Percentiles rank a stretch among this genome's conserved stretches.
Evolutionary conservation across 2,329 filamentous ascomycete genomes (phyloP).

Genomic region (Calonectria henricotiae): DNA sequence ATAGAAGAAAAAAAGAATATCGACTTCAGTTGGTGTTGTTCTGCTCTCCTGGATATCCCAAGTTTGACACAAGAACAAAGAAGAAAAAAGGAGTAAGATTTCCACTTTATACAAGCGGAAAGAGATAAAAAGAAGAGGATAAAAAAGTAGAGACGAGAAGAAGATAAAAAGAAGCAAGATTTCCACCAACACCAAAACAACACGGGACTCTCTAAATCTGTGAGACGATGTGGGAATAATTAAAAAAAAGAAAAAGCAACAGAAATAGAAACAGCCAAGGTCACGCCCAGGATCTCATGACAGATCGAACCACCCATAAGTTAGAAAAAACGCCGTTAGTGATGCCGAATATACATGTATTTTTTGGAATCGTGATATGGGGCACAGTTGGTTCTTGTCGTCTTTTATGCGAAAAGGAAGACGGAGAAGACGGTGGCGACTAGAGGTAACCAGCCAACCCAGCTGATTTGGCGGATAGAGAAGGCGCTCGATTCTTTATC

Average conservation of each 20-base stretch:
- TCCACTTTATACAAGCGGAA: background rate
- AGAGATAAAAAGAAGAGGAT: background rate
- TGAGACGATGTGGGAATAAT: constrained; percentile 32
- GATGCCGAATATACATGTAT: constrained; percentile 50
- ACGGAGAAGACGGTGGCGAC: constrained; percentile 60
- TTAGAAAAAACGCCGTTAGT: constrained; percentile 47
- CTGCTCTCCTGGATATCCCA: constrained; percentile 12
- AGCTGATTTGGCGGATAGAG: constrained; percentile 45
- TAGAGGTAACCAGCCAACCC: constrained; percentile 63
- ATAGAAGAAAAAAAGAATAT: no score
- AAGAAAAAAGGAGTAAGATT: constrained; percentile 19
- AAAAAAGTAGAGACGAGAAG: background rate
- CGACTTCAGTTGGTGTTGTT: background rate
- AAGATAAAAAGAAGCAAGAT: constrained; percentile 29
- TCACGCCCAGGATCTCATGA: constrained; percentile 37
- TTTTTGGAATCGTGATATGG: constrained; percentile 25
- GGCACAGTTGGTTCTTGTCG: no score
- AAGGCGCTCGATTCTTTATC: constrained; percentile 48
- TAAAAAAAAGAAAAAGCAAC: constrained; percentile 33
- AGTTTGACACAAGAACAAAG: constrained; percentile 22
- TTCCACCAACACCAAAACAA: constrained; percentile 49
- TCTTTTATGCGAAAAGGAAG: constrained; percentile 54
- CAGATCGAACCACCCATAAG: constrained; percentile 1
- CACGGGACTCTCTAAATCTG: constrained; percentile 38
- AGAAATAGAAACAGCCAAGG: constrained; percentile 16